phyloP scores from a whole-genome alignment of 176 grass and related monocot species.

The Triticum dicoccoides region DNA sequence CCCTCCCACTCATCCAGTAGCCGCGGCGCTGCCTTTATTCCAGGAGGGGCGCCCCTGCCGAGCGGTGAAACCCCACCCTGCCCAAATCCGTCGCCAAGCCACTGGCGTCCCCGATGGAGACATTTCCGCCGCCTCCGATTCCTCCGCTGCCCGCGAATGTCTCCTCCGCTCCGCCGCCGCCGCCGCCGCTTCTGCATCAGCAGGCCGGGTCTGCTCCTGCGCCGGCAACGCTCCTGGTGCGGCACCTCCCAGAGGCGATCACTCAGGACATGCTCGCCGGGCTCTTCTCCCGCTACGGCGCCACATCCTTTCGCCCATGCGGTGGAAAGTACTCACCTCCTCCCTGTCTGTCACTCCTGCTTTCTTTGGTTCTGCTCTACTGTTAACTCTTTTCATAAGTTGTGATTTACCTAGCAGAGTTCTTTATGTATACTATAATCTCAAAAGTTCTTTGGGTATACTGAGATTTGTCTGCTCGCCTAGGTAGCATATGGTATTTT shows the following conservation, averaged over 20 bases:
- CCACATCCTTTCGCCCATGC: slow-evolving; percentile 69
- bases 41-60: too few species aligned
- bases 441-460: too few species aligned
- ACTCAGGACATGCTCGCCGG: slow-evolving; percentile 70
- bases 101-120: slow-evolving; percentile 19
- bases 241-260: slow-evolving; percentile 85
- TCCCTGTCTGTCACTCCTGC: not conserved
- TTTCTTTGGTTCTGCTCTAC: not conserved
- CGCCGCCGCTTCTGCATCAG: not conserved
- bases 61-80: too few species aligned
- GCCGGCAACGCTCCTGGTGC: slow-evolving; percentile 69
- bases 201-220: not conserved
- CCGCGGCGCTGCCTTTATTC: too few species aligned
- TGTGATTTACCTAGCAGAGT: too few species aligned
- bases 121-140: slow-evolving; percentile 3
- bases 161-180: not conserved
- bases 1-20: too few species aligned
- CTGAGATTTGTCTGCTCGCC: too few species aligned
- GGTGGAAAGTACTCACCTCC: slow-evolving; percentile 61
- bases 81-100: not conserved
- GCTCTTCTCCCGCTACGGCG: slow-evolving; percentile 87
- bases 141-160: not conserved
- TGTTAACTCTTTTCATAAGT: too few species aligned
- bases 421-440: too few species aligned
- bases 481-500: not conserved